Percentiles rank a stretch among this genome's conserved stretches.
Conservation (phyloP, 2,329 filamentous ascomycete species). For the Fusarium pseudocircinatum region DNA sequence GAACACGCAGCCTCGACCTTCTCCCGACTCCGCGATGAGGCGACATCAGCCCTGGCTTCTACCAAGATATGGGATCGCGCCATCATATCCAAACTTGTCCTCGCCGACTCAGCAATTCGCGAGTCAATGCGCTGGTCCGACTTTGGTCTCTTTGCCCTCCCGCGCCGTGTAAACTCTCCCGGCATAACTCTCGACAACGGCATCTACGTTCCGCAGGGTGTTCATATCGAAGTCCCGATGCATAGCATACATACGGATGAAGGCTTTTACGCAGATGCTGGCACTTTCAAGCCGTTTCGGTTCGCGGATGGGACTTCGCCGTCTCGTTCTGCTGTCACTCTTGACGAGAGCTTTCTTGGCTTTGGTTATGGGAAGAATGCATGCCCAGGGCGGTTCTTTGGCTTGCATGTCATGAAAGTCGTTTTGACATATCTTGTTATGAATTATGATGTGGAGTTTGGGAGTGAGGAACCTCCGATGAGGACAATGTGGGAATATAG, state of each 20-base stretch:
- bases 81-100: neutral
- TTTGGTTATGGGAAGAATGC: neutral
- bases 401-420: neutral
- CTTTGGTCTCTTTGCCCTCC: neutral
- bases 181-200: neutral
- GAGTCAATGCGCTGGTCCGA: slow-evolving; percentile 1
- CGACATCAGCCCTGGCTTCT: neutral
- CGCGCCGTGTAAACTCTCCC: neutral
- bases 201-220: neutral
- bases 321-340: neutral
- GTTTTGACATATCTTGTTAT: neutral
- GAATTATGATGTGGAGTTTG: neutral
- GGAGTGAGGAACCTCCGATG: neutral
- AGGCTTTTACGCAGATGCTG: neutral
- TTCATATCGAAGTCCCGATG: neutral
- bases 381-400: neutral
- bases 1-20: neutral
- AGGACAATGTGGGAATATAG: neutral
- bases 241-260: neutral
- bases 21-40: neutral
- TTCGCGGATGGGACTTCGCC: neutral
- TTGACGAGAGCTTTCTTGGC: neutral
- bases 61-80: neutral
- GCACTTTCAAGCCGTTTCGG: neutral
- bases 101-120: neutral